Evolutionary conservation across 73 alveolate genomes (phyloP).

Genomic region (Tetrahymena borealis): DNA sequence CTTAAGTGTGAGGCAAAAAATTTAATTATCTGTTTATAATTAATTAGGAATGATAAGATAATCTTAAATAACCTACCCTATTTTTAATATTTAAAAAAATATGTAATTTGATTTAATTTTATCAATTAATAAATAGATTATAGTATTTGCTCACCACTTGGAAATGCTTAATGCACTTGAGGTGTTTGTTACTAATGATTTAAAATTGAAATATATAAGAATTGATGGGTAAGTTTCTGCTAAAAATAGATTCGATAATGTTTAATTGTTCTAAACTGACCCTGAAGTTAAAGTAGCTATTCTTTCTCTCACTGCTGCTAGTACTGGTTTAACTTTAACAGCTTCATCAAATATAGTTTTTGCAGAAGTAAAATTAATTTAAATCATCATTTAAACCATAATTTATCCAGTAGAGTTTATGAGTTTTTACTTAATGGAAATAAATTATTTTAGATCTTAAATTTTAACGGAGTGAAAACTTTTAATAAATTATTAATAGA

Average conservation of each 20-base stretch:
- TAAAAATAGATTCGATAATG: conserved; percentile 59
- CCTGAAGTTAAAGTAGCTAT: conserved; percentile 65
- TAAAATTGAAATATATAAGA: neutral
- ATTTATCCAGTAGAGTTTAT: no score
- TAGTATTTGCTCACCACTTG: neutral
- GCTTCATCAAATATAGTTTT: conserved; percentile 85
- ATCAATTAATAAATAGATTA: neutral
- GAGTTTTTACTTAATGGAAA: no score
- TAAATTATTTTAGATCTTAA: no score
- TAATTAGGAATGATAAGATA: no score
- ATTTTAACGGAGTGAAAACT: neutral
- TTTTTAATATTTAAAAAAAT: no score
- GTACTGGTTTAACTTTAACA: conserved; percentile 88
- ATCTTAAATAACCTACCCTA: no score
- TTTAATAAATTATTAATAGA: neutral
- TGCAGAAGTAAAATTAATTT: conserved; percentile 86
- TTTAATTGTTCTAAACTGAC: conserved; percentile 59
- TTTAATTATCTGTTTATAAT: no score
- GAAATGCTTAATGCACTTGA: neutral
- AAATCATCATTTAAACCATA: no score
- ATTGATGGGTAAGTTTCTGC: conserved; percentile 19
- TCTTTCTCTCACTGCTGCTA: conserved; percentile 72
- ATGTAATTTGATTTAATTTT: no score
- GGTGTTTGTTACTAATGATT: neutral
- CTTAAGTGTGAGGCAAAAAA: no score